Conservation (phyloP, 805 yeast genomes). For the Kuraishia piskuri region DNA sequence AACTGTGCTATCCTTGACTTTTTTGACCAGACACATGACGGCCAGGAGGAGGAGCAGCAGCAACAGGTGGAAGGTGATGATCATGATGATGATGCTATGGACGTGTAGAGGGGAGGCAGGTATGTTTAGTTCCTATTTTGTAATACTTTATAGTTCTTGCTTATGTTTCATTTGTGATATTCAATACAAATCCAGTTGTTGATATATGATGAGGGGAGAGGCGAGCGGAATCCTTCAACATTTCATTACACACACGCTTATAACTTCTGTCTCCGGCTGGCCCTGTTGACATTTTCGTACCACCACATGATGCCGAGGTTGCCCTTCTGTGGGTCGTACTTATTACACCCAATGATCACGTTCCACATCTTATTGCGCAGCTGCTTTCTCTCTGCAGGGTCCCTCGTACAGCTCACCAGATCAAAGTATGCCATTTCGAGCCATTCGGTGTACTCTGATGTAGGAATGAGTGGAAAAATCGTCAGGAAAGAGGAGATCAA, state of each 20-base stretch:
- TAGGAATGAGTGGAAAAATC: constrained; percentile 43
- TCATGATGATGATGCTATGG: not conserved
- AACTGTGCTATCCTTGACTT: constrained; percentile 74
- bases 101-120: not conserved
- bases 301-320: constrained; percentile 54
- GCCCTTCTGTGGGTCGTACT: constrained; percentile 47
- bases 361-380: constrained; percentile 41
- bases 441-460: constrained; percentile 35
- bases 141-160: not conserved
- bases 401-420: constrained; percentile 17
- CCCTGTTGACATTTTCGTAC: constrained; percentile 33
- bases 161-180: not conserved
- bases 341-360: constrained; percentile 38
- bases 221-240: too few relatives aligned
- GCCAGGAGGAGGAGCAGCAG: not conserved
- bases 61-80: not conserved
- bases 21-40: constrained; percentile 29
- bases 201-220: too few relatives aligned
- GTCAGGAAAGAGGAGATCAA: constrained; percentile 37
- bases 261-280: not conserved
- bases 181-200: not conserved
- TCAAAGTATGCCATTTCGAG: constrained; percentile 31
- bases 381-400: constrained; percentile 25
- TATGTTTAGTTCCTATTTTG: not conserved
- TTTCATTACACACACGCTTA: too few relatives aligned